phyloP scores from a whole-genome alignment of 1,139 yeast genomes.

The Saccharomyces pastorianus region DNA sequence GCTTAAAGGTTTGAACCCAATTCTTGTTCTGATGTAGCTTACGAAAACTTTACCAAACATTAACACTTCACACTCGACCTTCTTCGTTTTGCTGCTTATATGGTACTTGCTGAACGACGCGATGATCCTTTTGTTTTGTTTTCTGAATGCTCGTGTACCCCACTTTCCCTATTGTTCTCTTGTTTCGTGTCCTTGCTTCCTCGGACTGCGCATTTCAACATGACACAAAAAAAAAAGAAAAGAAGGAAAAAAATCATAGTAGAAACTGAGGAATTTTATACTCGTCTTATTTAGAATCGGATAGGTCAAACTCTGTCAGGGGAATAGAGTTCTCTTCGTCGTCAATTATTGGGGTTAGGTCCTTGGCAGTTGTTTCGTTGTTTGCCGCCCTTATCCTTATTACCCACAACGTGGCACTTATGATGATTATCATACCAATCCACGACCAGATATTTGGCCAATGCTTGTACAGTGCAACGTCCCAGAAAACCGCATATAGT shows the following conservation, averaged over 20 bases:
- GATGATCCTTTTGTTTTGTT: not conserved
- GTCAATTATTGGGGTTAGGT: not conserved
- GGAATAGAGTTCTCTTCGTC: not conserved
- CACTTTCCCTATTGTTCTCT: not conserved
- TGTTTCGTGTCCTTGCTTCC: not conserved
- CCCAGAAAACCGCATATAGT: slow-evolving; percentile 73
- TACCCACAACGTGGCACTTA: slow-evolving; percentile 60
- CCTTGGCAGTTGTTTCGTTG: not conserved
- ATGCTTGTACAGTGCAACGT: slow-evolving; percentile 61
- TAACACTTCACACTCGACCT: not conserved
- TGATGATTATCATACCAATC: slow-evolving; percentile 59
- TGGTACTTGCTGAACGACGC: not conserved
- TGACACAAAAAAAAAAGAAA: not conserved
- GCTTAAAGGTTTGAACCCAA: not conserved
- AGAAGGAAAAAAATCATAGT: not conserved
- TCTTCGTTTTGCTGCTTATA: not conserved
- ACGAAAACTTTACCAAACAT: not conserved
- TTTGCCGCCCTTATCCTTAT: slow-evolving; percentile 35
- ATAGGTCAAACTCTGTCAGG: not conserved
- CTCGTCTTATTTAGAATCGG: not conserved
- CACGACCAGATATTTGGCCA: slow-evolving; percentile 62
- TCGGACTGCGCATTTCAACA: not conserved
- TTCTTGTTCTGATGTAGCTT: not conserved
- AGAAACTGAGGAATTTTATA: not conserved
- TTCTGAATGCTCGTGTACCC: not conserved